A percentile compares a stretch with the other conserved stretches of the same genome.
These are phyloP conservation scores for Trichoderma sp. DNA, from an alignment of 2,329 filamentous ascomycete species.

Conservation along the genomic window DNA sequence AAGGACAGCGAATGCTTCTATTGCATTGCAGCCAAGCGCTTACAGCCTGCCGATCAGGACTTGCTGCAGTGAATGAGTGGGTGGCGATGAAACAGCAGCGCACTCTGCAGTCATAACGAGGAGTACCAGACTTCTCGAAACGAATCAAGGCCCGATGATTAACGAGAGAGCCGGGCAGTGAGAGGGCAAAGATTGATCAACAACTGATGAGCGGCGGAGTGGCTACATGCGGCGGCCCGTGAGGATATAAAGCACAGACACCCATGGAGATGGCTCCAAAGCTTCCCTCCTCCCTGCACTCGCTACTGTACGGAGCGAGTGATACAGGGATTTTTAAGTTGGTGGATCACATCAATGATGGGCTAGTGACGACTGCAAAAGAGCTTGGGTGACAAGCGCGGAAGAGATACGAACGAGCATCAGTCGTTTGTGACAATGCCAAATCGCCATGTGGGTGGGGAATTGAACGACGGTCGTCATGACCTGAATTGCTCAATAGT, in stretches of 20 bases:
- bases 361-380: not conserved
- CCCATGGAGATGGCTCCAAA: not conserved
- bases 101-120: conserved; percentile 20
- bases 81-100: conserved; percentile 2
- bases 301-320: conserved; percentile 5
- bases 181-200: conserved; percentile 17
- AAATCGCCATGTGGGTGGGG: conserved; percentile 32
- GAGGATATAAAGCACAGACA: conserved; percentile 19
- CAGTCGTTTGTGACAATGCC: conserved; percentile 25
- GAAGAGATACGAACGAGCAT: not conserved
- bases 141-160: conserved; percentile 3
- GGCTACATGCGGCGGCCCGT: conserved; percentile 7
- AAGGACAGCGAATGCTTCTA: conserved; percentile 16
- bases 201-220: conserved; percentile 12
- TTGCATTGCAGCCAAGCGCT: conserved; percentile 15
- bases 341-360: conserved; percentile 16
- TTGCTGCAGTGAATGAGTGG: not conserved
- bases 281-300: conserved; percentile 8
- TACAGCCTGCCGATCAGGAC: conserved; percentile 14
- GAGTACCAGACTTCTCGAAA: conserved; percentile 29
- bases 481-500: conserved; percentile 25
- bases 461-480: not conserved
- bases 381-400: not conserved
- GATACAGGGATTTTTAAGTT: conserved; percentile 7
- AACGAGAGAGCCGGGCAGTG: conserved; percentile 21